Evolutionary conservation across 495 filamentous ascomycete species (phyloP), one percentile per base, ranked within the genome.

Genomic region (Aspergillus cristatus): DNA sequence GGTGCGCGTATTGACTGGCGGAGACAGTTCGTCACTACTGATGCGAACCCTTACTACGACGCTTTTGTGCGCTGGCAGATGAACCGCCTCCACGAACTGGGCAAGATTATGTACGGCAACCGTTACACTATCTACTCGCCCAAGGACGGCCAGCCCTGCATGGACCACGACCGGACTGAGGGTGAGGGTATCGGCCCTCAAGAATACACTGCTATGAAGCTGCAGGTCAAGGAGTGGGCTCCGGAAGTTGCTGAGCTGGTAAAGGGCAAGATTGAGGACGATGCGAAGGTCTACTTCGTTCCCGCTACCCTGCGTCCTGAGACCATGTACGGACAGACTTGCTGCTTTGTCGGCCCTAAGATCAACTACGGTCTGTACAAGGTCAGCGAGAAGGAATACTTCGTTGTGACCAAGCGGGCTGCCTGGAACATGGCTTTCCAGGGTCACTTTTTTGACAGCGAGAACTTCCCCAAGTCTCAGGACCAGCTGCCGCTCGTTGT

Each of bases 391-490:
- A 83, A 79, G 41, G 86, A 94, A 46, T 96, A 86, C 58, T 86
- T 78, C 57, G 71, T 98, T 46, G 71, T 85, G 36, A 90, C 84
- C 7, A 83, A 93, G 53, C 71, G 89, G 28, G 86, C 85, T 41
- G 91, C 90, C 18, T 78, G 82, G 55, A 97, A 98, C 65, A 95
- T 97, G 89, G 81, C 90, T 35, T 94, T 85, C 71, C 91, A 97
- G 63, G 79, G 81, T 38, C 76, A 82, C 41, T 94, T 94, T 50
- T 76, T 83, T 15, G 55, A 75, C 43, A 79, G 79, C 52, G 87
- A 83, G 32, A 68, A 78, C 40, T 85, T 77, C 55, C 79, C 84
- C 35, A 82, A 84, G 61, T 53, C 62, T 41, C 67, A 67, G 44
- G 58, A 67, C 41, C 44, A 73, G 50, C 57, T 75, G 32, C 65